Conservation (phyloP, 768 basidiomycete genomes). For the Suillus tomentosus region DNA sequence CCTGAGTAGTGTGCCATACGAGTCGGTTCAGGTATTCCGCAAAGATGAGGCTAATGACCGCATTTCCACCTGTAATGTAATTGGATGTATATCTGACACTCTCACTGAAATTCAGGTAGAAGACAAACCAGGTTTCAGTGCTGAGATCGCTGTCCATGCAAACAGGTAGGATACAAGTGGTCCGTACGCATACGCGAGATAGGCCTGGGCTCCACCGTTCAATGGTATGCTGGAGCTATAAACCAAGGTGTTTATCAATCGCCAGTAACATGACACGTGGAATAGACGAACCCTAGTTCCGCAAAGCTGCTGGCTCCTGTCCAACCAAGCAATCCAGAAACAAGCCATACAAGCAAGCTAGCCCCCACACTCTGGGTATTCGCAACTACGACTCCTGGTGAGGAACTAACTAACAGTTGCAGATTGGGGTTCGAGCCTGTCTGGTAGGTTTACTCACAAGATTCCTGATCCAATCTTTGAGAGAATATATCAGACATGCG, state of each 20-base stretch:
- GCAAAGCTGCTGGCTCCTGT: constrained; percentile 95
- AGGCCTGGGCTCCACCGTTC: constrained; percentile 68
- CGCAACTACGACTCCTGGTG: constrained; percentile 88
- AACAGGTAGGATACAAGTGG: constrained; percentile 88
- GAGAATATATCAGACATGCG: constrained; percentile 8
- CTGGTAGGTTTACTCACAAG: constrained; percentile 55
- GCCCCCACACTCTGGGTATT: constrained; percentile 90
- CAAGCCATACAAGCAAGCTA: constrained; percentile 82
- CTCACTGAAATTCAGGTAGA: constrained; percentile 6
- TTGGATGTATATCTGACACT: constrained; percentile 1
- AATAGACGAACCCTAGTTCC: constrained; percentile 72
- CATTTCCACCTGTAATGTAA: constrained; percentile 56
- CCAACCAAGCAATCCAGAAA: constrained; percentile 86
- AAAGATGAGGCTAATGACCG: constrained; percentile 88
- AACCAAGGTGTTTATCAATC: background rate
- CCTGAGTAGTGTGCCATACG: constrained; percentile 73
- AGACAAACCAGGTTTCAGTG: constrained; percentile 73
- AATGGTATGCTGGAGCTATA: constrained; percentile 36
- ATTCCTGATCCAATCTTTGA: constrained; percentile 87
- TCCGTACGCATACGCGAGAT: constrained; percentile 87
- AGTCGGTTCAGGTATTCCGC: constrained; percentile 92
- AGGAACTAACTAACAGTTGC: constrained; percentile 57
- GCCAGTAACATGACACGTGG: background rate
- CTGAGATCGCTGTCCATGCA: constrained; percentile 92
- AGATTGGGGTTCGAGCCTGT: constrained; percentile 9